Conservation (phyloP, 108 stramenopile genomes). For the Asterionellopsis glacialis region DNA sequence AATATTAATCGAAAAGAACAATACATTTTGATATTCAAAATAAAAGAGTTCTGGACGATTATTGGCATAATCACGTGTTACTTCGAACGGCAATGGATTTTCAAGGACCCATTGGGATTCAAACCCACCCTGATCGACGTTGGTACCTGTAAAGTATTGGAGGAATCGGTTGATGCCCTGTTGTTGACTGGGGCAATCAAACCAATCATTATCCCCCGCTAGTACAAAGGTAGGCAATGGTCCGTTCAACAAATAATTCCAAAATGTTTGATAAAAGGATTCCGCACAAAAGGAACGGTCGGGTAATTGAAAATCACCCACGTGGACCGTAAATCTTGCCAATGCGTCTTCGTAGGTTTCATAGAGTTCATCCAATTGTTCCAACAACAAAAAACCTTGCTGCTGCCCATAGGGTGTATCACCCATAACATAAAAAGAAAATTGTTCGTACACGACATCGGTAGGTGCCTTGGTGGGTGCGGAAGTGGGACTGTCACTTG, state of each 20-base stretch:
- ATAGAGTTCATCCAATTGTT: conserved; percentile 13
- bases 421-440: conserved; percentile 9
- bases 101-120: conserved; percentile 9
- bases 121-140: conserved; percentile 1
- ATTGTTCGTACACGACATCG: background rate
- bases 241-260: conserved; percentile 6
- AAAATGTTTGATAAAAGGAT: conserved; percentile 8
- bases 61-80: background rate
- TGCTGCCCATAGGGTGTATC: conserved; percentile 7
- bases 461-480: too few species aligned
- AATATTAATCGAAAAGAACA: conserved; percentile 19
- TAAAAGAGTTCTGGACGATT: conserved; percentile 13
- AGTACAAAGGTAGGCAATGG: conserved; percentile 22
- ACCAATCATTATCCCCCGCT: conserved; percentile 30
- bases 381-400: conserved; percentile 9
- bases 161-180: conserved; percentile 7
- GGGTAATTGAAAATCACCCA: conserved; percentile 23
- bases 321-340: conserved; percentile 18
- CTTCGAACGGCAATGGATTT: background rate
- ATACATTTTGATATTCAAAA: conserved; percentile 15
- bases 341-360: background rate
- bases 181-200: conserved; percentile 17
- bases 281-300: conserved; percentile 11
- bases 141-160: conserved; percentile 7
- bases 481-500: too few species aligned